A percentile compares a stretch with the other conserved stretches of the same genome.
phyloP scores from a whole-genome alignment of 2,329 filamentous ascomycete genomes.

The Neonectria faginata region DNA sequence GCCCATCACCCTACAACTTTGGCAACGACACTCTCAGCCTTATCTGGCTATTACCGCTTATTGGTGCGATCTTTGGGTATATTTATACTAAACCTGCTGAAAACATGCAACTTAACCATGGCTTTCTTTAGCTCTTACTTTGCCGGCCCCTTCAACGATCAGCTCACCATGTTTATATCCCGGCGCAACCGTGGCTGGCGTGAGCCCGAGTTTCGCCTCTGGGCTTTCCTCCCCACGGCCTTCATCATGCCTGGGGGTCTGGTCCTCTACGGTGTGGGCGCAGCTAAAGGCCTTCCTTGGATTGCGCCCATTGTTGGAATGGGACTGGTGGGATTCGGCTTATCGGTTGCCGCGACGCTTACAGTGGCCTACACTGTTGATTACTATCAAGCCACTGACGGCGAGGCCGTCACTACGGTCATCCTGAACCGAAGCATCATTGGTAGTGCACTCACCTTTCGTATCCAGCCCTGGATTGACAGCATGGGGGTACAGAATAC shows the following conservation, averaged over 20 bases:
- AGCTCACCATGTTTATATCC: slow-evolving; percentile 47
- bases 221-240: slow-evolving; percentile 48
- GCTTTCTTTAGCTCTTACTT: not conserved
- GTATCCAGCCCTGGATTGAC: slow-evolving; percentile 51
- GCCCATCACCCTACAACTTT: slow-evolving; percentile 51
- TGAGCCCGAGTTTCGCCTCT: slow-evolving; percentile 52
- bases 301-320: too few relatives aligned
- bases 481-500: slow-evolving; percentile 49
- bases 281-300: too few relatives aligned
- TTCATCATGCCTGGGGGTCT: slow-evolving; percentile 53
- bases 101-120: not conserved
- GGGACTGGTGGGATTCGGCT: slow-evolving; percentile 42
- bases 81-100: too few relatives aligned
- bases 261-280: slow-evolving; percentile 37
- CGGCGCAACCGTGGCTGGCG: slow-evolving; percentile 51
- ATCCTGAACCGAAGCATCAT: slow-evolving; percentile 49
- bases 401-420: slow-evolving; percentile 43
- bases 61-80: slow-evolving; percentile 40
- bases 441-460: slow-evolving; percentile 39
- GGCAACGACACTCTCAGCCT: slow-evolving; percentile 47
- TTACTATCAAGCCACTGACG: slow-evolving; percentile 50
- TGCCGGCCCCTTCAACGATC: slow-evolving; percentile 49
- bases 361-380: slow-evolving; percentile 51
- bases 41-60: slow-evolving; percentile 46
- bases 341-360: slow-evolving; percentile 47